Evolutionary conservation across 2,329 filamentous ascomycete genomes (phyloP).

Genomic region (Plenodomus biglobosus): DNA sequence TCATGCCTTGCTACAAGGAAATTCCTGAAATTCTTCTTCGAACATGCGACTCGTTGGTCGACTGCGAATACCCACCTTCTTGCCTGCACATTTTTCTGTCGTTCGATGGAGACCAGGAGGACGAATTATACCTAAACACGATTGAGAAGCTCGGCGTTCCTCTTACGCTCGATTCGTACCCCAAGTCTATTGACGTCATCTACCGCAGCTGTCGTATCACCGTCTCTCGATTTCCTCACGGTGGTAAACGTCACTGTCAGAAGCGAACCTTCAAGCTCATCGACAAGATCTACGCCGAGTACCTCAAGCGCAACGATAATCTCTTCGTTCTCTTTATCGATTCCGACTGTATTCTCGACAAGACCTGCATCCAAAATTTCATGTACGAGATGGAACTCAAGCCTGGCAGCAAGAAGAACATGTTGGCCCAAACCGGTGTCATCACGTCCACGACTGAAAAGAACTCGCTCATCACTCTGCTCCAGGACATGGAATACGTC

Average conservation of each 20-base stretch:
- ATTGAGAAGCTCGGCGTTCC: slow-evolving; percentile 83
- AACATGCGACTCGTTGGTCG: slow-evolving; percentile 87
- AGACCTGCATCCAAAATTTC: slow-evolving; percentile 92
- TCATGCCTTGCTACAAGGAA: slow-evolving; percentile 97
- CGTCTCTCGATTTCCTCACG: slow-evolving; percentile 87
- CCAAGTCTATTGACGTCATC: slow-evolving; percentile 84
- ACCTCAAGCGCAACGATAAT: slow-evolving; percentile 84
- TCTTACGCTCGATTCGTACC: slow-evolving; percentile 73
- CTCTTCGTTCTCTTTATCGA: slow-evolving; percentile 96
- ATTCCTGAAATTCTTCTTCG: slow-evolving; percentile 79
- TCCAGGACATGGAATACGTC: slow-evolving; percentile 98
- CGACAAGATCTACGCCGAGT: slow-evolving; percentile 86
- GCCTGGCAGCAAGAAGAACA: slow-evolving; percentile 85
- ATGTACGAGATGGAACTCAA: slow-evolving; percentile 99
- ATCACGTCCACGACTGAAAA: slow-evolving; percentile 92
- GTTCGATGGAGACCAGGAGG: slow-evolving; percentile 87
- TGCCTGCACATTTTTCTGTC: slow-evolving; percentile 95
- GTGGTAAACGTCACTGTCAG: slow-evolving; percentile 91
- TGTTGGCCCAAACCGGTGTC: slow-evolving; percentile 96
- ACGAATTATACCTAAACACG: slow-evolving; percentile 85
- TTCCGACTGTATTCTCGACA: slow-evolving; percentile 92
- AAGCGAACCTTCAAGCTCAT: slow-evolving; percentile 92
- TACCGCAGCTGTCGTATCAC: slow-evolving; percentile 85
- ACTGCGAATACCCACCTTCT: slow-evolving; percentile 88
- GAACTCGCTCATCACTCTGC: slow-evolving; percentile 82